phyloP scores from a whole-genome alignment of 2,329 filamentous ascomycete genomes.

The Aureobasidium sp. region DNA sequence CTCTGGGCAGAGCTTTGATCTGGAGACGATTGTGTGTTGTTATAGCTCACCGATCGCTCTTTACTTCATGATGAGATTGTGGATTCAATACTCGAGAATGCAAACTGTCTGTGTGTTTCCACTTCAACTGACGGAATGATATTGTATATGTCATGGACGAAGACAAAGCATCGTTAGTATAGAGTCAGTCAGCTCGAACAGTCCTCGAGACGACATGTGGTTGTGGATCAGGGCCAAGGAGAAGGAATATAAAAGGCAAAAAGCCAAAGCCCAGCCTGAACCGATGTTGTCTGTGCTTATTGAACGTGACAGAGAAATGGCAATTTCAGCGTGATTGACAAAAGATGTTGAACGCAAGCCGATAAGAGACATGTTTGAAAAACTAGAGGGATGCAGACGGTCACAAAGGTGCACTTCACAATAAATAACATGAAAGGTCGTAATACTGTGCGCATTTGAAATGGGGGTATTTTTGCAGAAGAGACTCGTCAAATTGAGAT shows the following conservation, averaged over 20 bases:
- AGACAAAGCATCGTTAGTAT: background rate
- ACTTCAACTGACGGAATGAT: too few relatives aligned
- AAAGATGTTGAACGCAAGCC: too few relatives aligned
- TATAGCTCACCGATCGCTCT: too few relatives aligned
- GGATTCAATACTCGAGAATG: background rate
- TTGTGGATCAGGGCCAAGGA: background rate
- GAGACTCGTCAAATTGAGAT: slow-evolving; percentile 14
- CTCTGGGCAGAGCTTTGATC: too few relatives aligned
- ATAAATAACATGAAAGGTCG: background rate
- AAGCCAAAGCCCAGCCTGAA: background rate
- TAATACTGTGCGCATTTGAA: slow-evolving; percentile 12
- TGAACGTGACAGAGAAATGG: too few relatives aligned
- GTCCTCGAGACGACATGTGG: background rate
- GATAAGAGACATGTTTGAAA: too few relatives aligned
- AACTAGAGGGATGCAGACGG: too few relatives aligned
- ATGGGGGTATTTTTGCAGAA: slow-evolving; percentile 12
- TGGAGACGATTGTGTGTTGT: too few relatives aligned
- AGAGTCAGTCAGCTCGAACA: background rate
- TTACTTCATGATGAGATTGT: too few relatives aligned
- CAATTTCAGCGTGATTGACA: too few relatives aligned
- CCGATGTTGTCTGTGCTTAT: background rate
- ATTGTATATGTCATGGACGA: background rate
- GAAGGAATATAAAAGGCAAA: background rate
- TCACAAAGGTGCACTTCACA: background rate
- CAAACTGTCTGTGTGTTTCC: too few relatives aligned